Evolutionary conservation across 192 early-diverging fungal species (phyloP).

Genomic region (Piromyces finnis): DNA sequence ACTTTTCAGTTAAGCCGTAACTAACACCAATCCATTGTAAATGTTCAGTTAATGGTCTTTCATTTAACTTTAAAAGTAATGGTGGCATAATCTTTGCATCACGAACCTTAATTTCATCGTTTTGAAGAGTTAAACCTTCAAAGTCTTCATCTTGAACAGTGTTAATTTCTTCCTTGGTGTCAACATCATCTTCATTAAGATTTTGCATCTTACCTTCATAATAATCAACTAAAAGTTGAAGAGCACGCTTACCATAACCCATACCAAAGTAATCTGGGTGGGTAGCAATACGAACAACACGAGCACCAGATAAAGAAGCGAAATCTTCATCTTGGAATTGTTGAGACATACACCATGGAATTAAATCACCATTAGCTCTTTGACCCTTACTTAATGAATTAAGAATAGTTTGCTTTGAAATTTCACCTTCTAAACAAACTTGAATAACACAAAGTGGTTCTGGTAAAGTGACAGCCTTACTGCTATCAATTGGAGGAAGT

Average conservation of each 20-base stretch:
- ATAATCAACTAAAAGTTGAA: slow-evolving; percentile 71
- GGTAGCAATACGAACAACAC: slow-evolving; percentile 93
- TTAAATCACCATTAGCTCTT: slow-evolving; percentile 80
- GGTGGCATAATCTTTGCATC: slow-evolving; percentile 86
- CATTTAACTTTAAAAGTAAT: slow-evolving; percentile 64
- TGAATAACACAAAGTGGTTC: slow-evolving; percentile 88
- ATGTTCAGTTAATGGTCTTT: slow-evolving; percentile 45
- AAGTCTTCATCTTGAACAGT: not conserved
- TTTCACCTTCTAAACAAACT: slow-evolving; percentile 85
- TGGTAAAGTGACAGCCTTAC: slow-evolving; percentile 43
- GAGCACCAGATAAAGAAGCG: slow-evolving; percentile 79
- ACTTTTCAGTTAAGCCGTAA: slow-evolving; percentile 67
- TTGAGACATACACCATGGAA: slow-evolving; percentile 92
- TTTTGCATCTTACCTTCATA: slow-evolving; percentile 64
- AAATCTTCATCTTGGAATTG: slow-evolving; percentile 96
- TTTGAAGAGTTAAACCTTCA: slow-evolving; percentile 27
- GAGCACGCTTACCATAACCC: slow-evolving; percentile 87
- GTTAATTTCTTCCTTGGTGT: slow-evolving; percentile 32
- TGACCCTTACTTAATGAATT: slow-evolving; percentile 68
- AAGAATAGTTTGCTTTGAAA: slow-evolving; percentile 70
- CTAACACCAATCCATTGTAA: slow-evolving; percentile 95
- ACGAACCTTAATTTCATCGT: slow-evolving; percentile 64
- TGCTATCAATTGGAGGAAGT: slow-evolving; percentile 66
- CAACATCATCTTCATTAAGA: slow-evolving; percentile 35
- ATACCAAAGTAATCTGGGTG: slow-evolving; percentile 92